Evolutionary conservation across 108 stramenopile species (phyloP).

Genomic region (Skeletonema grethae): DNA sequence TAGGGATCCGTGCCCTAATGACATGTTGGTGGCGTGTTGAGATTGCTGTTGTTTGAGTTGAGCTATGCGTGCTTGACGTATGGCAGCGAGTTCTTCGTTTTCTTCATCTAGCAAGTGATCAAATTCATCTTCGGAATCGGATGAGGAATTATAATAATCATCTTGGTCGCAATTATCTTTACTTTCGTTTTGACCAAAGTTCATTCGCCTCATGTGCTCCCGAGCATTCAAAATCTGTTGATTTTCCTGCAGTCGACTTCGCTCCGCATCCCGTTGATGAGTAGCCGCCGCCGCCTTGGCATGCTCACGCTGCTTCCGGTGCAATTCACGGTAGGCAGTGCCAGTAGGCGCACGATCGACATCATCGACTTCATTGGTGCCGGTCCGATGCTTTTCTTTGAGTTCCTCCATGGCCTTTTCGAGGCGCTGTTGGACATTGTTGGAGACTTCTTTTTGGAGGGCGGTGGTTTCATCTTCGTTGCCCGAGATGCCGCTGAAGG

Average conservation of each 20-base stretch:
- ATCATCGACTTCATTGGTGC: constrained; percentile 59
- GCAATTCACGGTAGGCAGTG: constrained; percentile 46
- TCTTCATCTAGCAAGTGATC: constrained; percentile 51
- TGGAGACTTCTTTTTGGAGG: constrained; percentile 60
- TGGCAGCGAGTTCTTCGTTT: constrained; percentile 65
- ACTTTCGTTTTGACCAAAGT: constrained; percentile 35
- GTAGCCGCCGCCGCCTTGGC: constrained; percentile 11
- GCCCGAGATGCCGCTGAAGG: constrained; percentile 48
- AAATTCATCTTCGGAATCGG: constrained; percentile 46
- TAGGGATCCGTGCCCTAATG: constrained; percentile 94
- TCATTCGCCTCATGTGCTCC: constrained; percentile 45
- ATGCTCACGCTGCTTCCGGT: constrained; percentile 41
- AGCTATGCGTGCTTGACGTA: constrained; percentile 83
- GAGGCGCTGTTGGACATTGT: constrained; percentile 73
- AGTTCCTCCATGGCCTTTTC: constrained; percentile 65
- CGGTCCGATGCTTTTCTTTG: constrained; percentile 49
- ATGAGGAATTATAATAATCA: constrained; percentile 43
- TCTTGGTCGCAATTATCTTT: constrained; percentile 19
- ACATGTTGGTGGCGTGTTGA: constrained; percentile 67
- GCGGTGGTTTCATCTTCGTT: constrained; percentile 60
- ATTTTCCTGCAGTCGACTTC: constrained; percentile 31
- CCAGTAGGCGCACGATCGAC: constrained; percentile 66
- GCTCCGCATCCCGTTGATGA: constrained; percentile 22
- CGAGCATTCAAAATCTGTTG: constrained; percentile 28
- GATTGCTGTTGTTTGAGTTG: constrained; percentile 73